Evolutionary conservation across 306 rosid genomes (phyloP), one percentile per base, ranked within the genome.

Genomic region (apple (Malus domestica)): DNA sequence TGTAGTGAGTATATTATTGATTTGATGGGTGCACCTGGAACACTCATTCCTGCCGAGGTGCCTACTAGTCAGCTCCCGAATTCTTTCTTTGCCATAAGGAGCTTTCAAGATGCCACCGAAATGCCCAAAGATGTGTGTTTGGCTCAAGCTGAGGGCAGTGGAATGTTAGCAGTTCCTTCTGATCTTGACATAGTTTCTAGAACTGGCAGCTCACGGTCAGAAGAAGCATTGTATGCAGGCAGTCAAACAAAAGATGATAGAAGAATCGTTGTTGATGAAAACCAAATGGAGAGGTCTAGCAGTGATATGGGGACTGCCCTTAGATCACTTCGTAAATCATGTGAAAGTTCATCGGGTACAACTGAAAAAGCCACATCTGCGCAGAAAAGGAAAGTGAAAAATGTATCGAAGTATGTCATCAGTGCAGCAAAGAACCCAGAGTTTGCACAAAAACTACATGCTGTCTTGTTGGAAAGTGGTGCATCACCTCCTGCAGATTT

Each of bases 11-110:
- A 90, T 83, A 95, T 95, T 62, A 86, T 95, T 74, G 99, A 95
- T 86, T 84, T 95, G 83, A 95, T 95, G 99, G 99, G 99, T 80
- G 97, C 99, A 78, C 99, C 99, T 68, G 99, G 99, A 54, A 78
- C 97, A 29, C 91, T 92, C 68, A 95, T 95, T 83, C 99, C 99
- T 72, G 91, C 97, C 13, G 98, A 95, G 83, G 93, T 88, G 33
- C 97, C 97, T 52, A 92, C 96, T 78, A 83, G 93, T 81, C 98
- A 95, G 84, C 86, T 95, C 42, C 89, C 88, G 79, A 88, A 82
- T 83, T 84, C 85, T 57, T 86, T 96, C 76, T 93, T 90, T 82
- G 86, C 88, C 72, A 72, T 78, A 72, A 88, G 97, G 86, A 87
- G 90, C 52, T 80, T 79, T 66, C 68, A 87, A 45, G 95, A 90